These are phyloP conservation scores for Fusarium tupiense DNA, from an alignment of 2,329 filamentous ascomycete species.

Conservation along the genomic window DNA sequence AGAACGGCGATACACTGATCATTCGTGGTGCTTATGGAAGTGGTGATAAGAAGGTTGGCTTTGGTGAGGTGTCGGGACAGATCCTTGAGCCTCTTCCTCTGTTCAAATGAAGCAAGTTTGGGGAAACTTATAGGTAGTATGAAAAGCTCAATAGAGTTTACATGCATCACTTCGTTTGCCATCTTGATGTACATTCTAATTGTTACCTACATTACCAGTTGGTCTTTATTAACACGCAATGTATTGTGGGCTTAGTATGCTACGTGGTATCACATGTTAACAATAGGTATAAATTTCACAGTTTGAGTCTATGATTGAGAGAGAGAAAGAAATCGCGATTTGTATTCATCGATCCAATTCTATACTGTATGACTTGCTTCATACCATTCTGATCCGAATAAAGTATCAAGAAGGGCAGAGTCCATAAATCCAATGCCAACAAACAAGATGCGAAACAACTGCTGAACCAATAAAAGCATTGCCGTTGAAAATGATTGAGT, in stretches of 20 bases:
- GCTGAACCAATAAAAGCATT: background rate
- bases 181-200: background rate
- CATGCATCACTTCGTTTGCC: background rate
- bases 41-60: conserved; percentile 75
- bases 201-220: too few species aligned
- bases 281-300: fast-evolving
- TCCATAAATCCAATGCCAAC: background rate
- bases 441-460: background rate
- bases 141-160: background rate
- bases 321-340: background rate
- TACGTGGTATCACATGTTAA: too few species aligned
- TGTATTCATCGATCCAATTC: too few species aligned
- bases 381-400: background rate
- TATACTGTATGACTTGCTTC: background rate
- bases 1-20: conserved; percentile 77
- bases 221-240: too few species aligned
- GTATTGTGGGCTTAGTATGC: too few species aligned
- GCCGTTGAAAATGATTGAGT: background rate
- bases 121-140: background rate
- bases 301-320: background rate
- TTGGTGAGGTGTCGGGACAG: conserved; percentile 75
- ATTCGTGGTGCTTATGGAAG: conserved; percentile 74
- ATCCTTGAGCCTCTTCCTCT: conserved; percentile 55
- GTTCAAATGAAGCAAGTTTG: conserved; percentile 32
- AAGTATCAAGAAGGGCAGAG: background rate